Evolutionary conservation across 1,139 yeast species (phyloP), one percentile per base, ranked within the genome.

Genomic region (Sugiyamaella sp.): DNA sequence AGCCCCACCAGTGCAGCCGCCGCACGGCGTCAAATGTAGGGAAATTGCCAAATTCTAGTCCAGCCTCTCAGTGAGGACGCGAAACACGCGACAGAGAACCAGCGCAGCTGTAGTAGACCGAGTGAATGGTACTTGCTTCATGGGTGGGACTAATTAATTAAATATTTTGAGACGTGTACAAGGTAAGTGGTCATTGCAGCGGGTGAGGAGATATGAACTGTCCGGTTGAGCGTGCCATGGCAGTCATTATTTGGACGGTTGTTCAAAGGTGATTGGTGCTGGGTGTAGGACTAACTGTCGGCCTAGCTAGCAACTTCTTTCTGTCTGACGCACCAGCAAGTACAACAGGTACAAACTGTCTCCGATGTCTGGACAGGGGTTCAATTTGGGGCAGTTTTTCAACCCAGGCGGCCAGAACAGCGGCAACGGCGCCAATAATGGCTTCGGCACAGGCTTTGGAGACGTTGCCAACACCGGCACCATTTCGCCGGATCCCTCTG

Each of bases 381-480:
- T 46, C 12, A 46, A 46, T 16, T n/a, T 46, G 37, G 44, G 50
- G 4, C 50, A 46, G 50, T 46, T 46, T 21, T 46, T 46, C 14
- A 38, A 25, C 43, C 33, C 41, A 16, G 33, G 14, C 12, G 44
- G 33, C 20, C 45, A 38, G 19, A 32, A 39, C 20, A 35, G 16
- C 16, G 20, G 27, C 9, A 35, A 44, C 37, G 33, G 33, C n/a
- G 21, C 43, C n/a, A 46, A 16, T 10, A 38, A 38, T 20, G 35
- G 22, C 14, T 38, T 38, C 37, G 42, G 42, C 14, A 29, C 20
- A 33, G 48, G 48, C 9, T 44, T 44, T 43, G 46, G 46, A 16
- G 46, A 43, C 20, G 12, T 16, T 3, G 17, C 46, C 12, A 25
- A 16, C 22, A 19, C 32, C 10, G 50, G 50, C 12, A 38, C 43